Evolutionary conservation across 2,329 filamentous ascomycete species (phyloP), one percentile per base, ranked within the genome.

Genomic region (Alternaria ethzedia): DNA sequence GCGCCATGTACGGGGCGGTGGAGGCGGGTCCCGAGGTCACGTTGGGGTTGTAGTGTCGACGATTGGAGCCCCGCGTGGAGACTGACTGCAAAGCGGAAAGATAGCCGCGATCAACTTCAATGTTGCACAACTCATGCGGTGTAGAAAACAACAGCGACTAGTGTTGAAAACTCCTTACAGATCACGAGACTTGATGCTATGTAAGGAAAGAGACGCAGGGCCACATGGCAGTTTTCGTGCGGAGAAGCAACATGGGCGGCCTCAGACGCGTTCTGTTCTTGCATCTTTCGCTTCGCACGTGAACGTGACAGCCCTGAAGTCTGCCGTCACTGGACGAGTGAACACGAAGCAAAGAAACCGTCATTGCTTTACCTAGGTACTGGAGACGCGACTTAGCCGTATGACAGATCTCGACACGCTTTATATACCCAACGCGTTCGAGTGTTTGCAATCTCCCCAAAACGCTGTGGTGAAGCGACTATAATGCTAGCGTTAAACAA

Each of bases 21-120:
- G 58, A 51, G 58, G 32, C 52, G 52, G 45, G 58, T 49, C 52
- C 46, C 43, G 28, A 45, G 45, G 58, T 49, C 52, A 55, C 43
- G 28, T 46, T 59, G 49, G 49, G 10, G 49, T 55, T 20, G 25
- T 55, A n/a, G 43, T 60, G 26, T 61, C 32, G 52, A 57, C 43
- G 30, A 61, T n/a, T 44, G 59, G 46, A 51, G 54, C 59, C 59
- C 59, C 59, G 59, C 59, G 46, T 52, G 52, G 59, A 51, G 17
- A 36, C 17, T 49, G 45, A 15, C 49, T 51, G 46, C 32, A 25
- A 55, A 36, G 57, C 50, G 57, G 59, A 50, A 57, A 45, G 46
- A 61, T 30, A 51, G 59, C 54, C 59, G 59, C 54, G 59, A 47
- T 45, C 44, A 44, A 51, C 45, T 51, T 51, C 3, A 17, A 10